These are phyloP conservation scores for Calycina marina DNA, from an alignment of 2,329 filamentous ascomycete species.

Conservation along the genomic window DNA sequence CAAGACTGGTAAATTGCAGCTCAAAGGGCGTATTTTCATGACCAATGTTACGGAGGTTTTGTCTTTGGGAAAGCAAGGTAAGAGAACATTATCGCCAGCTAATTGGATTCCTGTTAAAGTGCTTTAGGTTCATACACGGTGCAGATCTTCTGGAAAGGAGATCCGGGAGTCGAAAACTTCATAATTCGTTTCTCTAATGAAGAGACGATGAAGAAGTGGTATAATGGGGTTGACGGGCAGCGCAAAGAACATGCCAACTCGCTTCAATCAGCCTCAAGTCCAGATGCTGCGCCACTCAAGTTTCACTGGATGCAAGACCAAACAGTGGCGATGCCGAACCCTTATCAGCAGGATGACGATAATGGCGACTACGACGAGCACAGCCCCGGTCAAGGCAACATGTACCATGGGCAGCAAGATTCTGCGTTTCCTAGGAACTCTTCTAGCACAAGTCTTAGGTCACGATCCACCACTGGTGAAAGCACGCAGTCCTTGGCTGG, in stretches of 20 bases:
- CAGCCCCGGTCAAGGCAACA: constrained; percentile 18
- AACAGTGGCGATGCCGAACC: constrained; percentile 58
- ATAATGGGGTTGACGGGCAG: constrained; percentile 62
- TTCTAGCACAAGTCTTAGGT: constrained; percentile 61
- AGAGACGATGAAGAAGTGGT: constrained; percentile 89
- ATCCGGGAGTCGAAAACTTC: constrained; percentile 91
- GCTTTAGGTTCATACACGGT: constrained; percentile 72
- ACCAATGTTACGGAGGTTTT: constrained; percentile 95
- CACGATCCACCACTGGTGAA: constrained; percentile 62
- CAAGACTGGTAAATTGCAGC: constrained; percentile 62
- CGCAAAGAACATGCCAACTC: constrained; percentile 44
- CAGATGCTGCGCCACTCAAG: constrained; percentile 34
- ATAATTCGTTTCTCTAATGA: constrained; percentile 88
- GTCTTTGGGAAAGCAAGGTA: constrained; percentile 76
- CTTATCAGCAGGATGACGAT: constrained; percentile 54
- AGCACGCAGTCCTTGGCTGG: constrained; percentile 44
- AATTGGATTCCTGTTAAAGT: background rate
- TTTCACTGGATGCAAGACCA: constrained; percentile 69
- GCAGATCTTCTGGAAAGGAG: constrained; percentile 97
- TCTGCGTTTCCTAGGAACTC: constrained; percentile 50
- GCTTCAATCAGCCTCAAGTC: constrained; percentile 31
- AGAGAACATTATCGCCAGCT: constrained; percentile 18
- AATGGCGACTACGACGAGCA: constrained; percentile 45
- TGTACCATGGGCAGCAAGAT: constrained; percentile 22
- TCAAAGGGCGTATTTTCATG: constrained; percentile 98